Percentiles rank a stretch among this genome's conserved stretches.
Conservation (phyloP, 208 protist species). For the Leishmania arabica region DNA sequence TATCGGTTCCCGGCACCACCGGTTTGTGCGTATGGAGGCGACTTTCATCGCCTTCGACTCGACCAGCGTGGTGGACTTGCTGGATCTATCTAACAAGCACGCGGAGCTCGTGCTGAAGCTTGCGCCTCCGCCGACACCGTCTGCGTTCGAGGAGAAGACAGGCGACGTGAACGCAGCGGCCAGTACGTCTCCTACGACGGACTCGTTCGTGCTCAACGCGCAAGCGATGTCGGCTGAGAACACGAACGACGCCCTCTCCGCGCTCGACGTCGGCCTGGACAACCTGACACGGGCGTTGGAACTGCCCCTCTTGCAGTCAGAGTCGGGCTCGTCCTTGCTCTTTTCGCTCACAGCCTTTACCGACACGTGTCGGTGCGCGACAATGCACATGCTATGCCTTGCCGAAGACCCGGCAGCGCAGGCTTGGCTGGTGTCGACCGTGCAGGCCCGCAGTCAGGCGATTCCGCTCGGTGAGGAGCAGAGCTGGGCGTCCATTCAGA, state of each 20-base stretch:
- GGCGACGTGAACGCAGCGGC: slow-evolving; percentile 27
- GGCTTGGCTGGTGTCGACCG: slow-evolving; percentile 70
- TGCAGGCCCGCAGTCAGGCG: slow-evolving; percentile 64
- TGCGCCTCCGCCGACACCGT: slow-evolving; percentile 53
- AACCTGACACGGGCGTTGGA: slow-evolving; percentile 72
- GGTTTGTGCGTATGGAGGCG: slow-evolving; percentile 72
- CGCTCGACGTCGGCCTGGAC: slow-evolving; percentile 84
- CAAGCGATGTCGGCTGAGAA: slow-evolving; percentile 48
- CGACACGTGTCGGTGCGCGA: slow-evolving; percentile 65
- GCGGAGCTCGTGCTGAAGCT: slow-evolving; percentile 76
- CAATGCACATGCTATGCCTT: slow-evolving; percentile 80
- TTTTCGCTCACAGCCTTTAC: slow-evolving; percentile 86
- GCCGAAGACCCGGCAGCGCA: slow-evolving; percentile 73
- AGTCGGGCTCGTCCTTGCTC: slow-evolving; percentile 77
- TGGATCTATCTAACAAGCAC: slow-evolving; percentile 75
- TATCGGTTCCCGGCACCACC: slow-evolving; percentile 44
- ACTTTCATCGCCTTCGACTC: slow-evolving; percentile 84
- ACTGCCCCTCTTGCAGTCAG: slow-evolving; percentile 53
- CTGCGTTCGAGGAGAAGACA: slow-evolving; percentile 48
- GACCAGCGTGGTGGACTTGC: slow-evolving; percentile 68
- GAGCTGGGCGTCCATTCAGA: slow-evolving; percentile 75
- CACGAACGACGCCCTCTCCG: slow-evolving; percentile 78
- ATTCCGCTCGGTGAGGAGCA: slow-evolving; percentile 64
- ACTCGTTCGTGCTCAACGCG: slow-evolving; percentile 69
- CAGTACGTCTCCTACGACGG: slow-evolving; percentile 37